A percentile compares a stretch with the other conserved stretches of the same genome.
Evolutionary conservation across 2,329 filamentous ascomycete species (phyloP).

Genomic region (Chaetomium globosum): DNA sequence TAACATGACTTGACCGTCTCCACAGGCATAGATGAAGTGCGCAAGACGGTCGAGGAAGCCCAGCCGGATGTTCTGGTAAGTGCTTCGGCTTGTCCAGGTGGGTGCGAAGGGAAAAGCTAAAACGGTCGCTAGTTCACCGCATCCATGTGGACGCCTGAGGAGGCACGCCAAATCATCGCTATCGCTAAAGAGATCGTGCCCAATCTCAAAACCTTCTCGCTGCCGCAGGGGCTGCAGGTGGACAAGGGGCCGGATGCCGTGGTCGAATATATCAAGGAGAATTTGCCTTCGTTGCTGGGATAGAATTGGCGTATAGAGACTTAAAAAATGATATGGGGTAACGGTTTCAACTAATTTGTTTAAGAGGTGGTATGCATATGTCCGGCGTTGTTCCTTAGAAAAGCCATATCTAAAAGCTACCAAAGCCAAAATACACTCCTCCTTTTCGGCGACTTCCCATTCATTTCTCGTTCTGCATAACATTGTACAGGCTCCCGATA

Average conservation of each 20-base stretch:
- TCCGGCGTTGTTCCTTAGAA: not conserved
- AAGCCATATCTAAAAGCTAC: not conserved
- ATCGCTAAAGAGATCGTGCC: slow-evolving; percentile 50
- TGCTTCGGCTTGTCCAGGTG: not conserved
- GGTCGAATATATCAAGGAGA: slow-evolving; percentile 52
- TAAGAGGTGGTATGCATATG: not conserved
- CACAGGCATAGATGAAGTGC: slow-evolving; percentile 58
- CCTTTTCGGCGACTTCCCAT: too few relatives aligned
- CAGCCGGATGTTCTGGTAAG: slow-evolving; percentile 59
- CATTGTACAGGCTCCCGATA: slow-evolving; percentile 49
- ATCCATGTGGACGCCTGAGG: slow-evolving; percentile 49
- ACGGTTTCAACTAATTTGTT: not conserved
- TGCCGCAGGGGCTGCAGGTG: slow-evolving; percentile 56
- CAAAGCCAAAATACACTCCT: not conserved
- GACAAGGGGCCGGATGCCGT: slow-evolving; percentile 55
- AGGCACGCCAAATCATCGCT: slow-evolving; percentile 48
- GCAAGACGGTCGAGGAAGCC: slow-evolving; percentile 53
- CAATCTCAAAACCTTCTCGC: slow-evolving; percentile 52
- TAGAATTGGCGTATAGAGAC: not conserved
- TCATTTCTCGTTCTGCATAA: slow-evolving; percentile 45
- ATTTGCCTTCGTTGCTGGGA: slow-evolving; percentile 41
- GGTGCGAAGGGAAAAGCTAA: not conserved
- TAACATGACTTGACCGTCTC: not conserved
- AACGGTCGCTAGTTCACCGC: slow-evolving; percentile 37
- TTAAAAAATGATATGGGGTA: not conserved